Base-by-base conservation (phyloP, 805 yeast genomes). In the Saccharomycopsis babjevae region DNA sequence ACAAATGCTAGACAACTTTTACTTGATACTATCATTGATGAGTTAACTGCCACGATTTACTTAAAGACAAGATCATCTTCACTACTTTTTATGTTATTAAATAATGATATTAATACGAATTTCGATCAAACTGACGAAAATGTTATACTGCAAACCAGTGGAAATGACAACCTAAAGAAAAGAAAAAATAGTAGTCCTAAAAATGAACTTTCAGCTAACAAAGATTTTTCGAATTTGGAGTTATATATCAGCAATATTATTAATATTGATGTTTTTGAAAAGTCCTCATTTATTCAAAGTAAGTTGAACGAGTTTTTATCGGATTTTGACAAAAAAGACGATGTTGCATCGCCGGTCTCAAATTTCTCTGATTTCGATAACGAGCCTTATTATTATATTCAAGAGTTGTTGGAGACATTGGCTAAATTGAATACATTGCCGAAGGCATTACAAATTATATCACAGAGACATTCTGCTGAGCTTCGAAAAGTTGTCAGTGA, bases 11-110 rank as follows among this genome's bases (percentile, higher is more conserved):
- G 81, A 16, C 82, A 81, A 61, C 78, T 80, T 50, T 73, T 92
- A 34, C 85, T 86, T 67, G 90, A 85, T 56, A 81, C 82, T 64
- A 75, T 92, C 20, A 75, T 88, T n/a, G 96, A 88, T 64, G 96
- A 91, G 67, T 73, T 90, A 50, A 84, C 83, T 62, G 79, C 78
- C 56, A 85, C 88, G 60, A 74, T 88, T n/a, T 89, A 85, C 67
- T 74, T 86, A 50, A 74, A 70, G 40, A 59, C 64, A 4, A 63
- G 59, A 43, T 63, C 65, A 3, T 55, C 58, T 15, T 50, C 59
- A 3, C 42, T 63, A 18, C 58, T 63, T 36, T 57, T 60, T 8
- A 28, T 57, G 50, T 46, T 59, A 20, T 43, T 62, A 15, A 62
- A 59, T 20, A 57, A 55, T 25, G 65, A 67, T 20, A 65, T 18